Evolutionary conservation across 2,329 filamentous ascomycete species (phyloP).

Genomic region (Verticillium tricorpus): DNA sequence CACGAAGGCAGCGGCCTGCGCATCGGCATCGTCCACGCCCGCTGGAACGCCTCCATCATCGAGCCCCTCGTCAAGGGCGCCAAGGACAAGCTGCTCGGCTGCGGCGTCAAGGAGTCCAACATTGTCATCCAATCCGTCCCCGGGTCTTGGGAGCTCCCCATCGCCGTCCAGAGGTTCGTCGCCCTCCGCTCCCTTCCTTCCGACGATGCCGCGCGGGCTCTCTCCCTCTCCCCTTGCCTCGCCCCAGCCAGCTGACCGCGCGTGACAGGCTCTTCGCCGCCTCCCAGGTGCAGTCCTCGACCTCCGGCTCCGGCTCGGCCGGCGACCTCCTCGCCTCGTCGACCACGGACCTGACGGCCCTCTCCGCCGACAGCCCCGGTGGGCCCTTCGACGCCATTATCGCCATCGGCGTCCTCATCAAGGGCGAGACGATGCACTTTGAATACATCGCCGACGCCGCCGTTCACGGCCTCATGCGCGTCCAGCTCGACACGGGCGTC

Average conservation of each 20-base stretch:
- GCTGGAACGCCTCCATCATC: constrained; percentile 91
- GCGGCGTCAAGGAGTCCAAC: constrained; percentile 82
- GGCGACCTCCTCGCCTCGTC: constrained; percentile 71
- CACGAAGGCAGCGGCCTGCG: constrained; percentile 71
- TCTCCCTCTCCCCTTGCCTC: constrained; percentile 5
- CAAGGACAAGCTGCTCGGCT: constrained; percentile 69
- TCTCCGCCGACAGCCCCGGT: constrained; percentile 37
- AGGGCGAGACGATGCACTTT: constrained; percentile 99
- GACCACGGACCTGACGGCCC: constrained; percentile 61
- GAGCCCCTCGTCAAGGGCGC: constrained; percentile 77
- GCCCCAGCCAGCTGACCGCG: not conserved
- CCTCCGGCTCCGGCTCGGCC: constrained; percentile 57
- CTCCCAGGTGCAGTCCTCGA: constrained; percentile 77
- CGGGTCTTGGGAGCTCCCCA: constrained; percentile 90
- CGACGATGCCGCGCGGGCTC: not conserved
- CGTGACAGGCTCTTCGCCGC: constrained; percentile 68
- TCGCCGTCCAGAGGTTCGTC: constrained; percentile 76
- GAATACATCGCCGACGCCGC: constrained; percentile 96
- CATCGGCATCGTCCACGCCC: constrained; percentile 91
- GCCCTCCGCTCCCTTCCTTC: constrained; percentile 4
- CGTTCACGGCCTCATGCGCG: constrained; percentile 87
- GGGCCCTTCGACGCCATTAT: constrained; percentile 88
- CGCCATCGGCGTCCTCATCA: constrained; percentile 93
- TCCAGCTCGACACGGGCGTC: constrained; percentile 83
- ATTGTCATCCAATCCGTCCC: constrained; percentile 88